Conservation (phyloP, 108 stramenopile genomes). For the Chaetoceros tenuissimus region DNA sequence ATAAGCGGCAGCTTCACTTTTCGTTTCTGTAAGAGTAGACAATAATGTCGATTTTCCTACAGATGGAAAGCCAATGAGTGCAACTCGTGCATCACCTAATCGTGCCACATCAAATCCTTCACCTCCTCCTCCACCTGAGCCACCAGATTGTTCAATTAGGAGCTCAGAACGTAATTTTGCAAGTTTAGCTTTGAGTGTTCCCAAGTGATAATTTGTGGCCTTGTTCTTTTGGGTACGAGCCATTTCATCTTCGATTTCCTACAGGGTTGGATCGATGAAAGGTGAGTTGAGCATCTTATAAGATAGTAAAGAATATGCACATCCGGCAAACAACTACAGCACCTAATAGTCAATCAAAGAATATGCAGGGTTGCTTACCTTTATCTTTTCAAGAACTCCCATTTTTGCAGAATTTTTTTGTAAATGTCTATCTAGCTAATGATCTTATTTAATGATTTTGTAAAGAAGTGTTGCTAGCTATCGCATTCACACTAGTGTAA, state of each 20-base stretch:
- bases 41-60: slow-evolving; percentile 94
- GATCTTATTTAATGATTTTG: not conserved
- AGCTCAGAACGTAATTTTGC: slow-evolving; percentile 92
- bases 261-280: not conserved
- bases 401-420: not conserved
- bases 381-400: not conserved
- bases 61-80: slow-evolving; percentile 94
- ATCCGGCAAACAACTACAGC: too few species aligned
- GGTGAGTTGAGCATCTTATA: too few species aligned
- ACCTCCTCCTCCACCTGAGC: slow-evolving; percentile 52
- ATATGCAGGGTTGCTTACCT: too few species aligned
- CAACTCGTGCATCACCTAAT: slow-evolving; percentile 95
- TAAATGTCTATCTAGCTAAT: not conserved
- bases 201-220: slow-evolving; percentile 82
- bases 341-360: too few species aligned
- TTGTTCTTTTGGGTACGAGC: slow-evolving; percentile 87
- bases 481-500: too few species aligned
- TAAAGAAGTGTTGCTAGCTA: too few species aligned
- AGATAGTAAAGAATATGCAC: too few species aligned
- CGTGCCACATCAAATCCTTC: slow-evolving; percentile 93
- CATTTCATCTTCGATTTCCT: slow-evolving; percentile 83
- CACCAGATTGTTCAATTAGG: slow-evolving; percentile 82
- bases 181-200: slow-evolving; percentile 97
- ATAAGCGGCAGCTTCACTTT: slow-evolving; percentile 90
- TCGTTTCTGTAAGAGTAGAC: slow-evolving; percentile 81